Conservation (phyloP, 345 rosid genomes). For the Gossypium anomalum region DNA sequence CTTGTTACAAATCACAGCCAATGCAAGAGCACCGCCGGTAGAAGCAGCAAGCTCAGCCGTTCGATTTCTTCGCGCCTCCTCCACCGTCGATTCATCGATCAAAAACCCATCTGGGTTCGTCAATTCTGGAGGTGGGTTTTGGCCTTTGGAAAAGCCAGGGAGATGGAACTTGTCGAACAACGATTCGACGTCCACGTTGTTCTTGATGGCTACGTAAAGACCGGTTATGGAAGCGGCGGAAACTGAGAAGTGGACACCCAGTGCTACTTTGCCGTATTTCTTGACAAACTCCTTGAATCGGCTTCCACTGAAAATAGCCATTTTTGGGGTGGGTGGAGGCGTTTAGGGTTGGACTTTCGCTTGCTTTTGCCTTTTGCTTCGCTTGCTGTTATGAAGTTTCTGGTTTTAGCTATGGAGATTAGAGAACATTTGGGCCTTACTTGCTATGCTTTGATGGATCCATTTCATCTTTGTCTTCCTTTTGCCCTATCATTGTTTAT, state of each 20-base stretch:
- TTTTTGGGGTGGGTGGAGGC: background rate
- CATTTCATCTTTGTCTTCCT: no score
- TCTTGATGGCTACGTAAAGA: conserved; percentile 75
- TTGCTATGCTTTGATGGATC: no score
- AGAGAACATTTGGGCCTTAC: no score
- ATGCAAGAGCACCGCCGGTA: conserved; percentile 71
- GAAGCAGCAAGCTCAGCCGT: conserved; percentile 47
- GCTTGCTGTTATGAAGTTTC: no score
- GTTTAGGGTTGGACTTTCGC: no score
- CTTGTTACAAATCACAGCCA: conserved; percentile 80
- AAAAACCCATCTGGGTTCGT: background rate
- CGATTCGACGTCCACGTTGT: conserved; percentile 83
- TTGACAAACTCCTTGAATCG: conserved; percentile 67
- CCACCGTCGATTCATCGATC: background rate
- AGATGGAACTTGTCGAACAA: conserved; percentile 54
- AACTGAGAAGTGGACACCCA: conserved; percentile 77
- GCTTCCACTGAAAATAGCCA: conserved; percentile 11
- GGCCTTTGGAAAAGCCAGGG: conserved; percentile 45
- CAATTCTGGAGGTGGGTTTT: conserved; percentile 6
- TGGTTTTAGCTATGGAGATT: no score
- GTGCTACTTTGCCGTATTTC: conserved; percentile 83
- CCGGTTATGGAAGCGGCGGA: conserved; percentile 70
- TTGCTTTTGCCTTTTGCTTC: no score
- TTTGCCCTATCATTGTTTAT: no score
- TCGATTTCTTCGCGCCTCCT: conserved; percentile 12